Conservation (phyloP, 2,329 filamentous ascomycete genomes). For the Cladosporium sp. region DNA sequence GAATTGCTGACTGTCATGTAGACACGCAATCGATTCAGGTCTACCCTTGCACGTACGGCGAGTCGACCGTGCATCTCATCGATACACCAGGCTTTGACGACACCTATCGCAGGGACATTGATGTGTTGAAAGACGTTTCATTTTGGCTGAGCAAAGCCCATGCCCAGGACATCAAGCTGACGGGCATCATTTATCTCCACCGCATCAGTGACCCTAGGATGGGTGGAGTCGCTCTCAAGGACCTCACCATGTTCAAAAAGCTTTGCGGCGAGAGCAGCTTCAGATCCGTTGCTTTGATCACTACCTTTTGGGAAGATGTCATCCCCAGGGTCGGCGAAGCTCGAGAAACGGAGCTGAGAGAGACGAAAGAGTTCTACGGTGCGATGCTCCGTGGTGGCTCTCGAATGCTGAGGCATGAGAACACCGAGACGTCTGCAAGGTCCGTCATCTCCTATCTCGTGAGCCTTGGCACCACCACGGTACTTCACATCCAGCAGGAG, state of each 20-base stretch:
- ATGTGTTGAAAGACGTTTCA: slow-evolving; percentile 42
- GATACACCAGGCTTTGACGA: neutral
- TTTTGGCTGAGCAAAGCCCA: slow-evolving; percentile 35
- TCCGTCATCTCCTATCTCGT: no score
- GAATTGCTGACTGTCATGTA: no score
- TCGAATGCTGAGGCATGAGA: neutral
- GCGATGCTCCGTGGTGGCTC: neutral
- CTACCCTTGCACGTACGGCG: no score
- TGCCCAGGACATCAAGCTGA: slow-evolving; percentile 30
- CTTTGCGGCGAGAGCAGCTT: slow-evolving; percentile 41
- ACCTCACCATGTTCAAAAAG: slow-evolving; percentile 43
- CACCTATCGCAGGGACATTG: slow-evolving; percentile 27
- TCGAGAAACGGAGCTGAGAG: slow-evolving; percentile 11
- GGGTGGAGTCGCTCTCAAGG: slow-evolving; percentile 36
- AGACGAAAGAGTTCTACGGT: neutral
- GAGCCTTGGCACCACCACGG: no score
- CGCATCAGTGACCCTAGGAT: slow-evolving; percentile 42
- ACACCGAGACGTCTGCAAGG: no score
- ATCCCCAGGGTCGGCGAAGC: slow-evolving; percentile 21
- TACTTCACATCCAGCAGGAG: no score
- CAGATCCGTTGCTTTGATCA: slow-evolving; percentile 38
- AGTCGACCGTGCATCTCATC: no score
- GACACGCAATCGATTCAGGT: no score
- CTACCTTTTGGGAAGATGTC: slow-evolving; percentile 40
- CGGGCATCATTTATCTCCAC: slow-evolving; percentile 46